phyloP scores from a whole-genome alignment of 306 rosid genomes.

The Bauhinia variegata region DNA sequence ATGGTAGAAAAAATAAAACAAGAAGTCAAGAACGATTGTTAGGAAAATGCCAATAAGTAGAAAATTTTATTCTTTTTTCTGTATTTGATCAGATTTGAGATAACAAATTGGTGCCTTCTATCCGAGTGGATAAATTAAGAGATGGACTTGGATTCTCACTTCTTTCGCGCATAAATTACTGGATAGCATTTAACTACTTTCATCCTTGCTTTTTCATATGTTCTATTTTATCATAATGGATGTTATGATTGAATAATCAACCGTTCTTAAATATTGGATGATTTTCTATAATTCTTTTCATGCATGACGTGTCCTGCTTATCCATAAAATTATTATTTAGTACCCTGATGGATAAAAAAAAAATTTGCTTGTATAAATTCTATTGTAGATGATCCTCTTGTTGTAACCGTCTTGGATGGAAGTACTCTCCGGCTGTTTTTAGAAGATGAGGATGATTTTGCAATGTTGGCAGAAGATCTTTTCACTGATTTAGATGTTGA shows the following conservation, averaged over 20 bases:
- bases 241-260: not conserved
- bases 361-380: constrained; percentile 20
- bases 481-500: constrained; percentile 86
- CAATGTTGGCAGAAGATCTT: constrained; percentile 84
- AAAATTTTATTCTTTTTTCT: not conserved
- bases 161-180: not conserved
- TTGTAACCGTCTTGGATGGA: constrained; percentile 84
- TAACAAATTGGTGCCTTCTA: not conserved
- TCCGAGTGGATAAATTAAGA: not conserved
- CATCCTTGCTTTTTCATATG: constrained; percentile 17
- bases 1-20: not conserved
- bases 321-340: not conserved
- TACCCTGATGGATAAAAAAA: constrained; percentile 3
- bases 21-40: too few relatives aligned
- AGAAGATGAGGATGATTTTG: constrained; percentile 97
- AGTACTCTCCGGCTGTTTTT: constrained; percentile 58
- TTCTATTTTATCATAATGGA: not conserved
- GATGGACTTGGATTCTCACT: constrained; percentile 24
- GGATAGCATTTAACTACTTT: constrained; percentile 1
- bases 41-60: not conserved
- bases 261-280: constrained; percentile 5
- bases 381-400: constrained; percentile 74
- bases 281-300: not conserved
- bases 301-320: not conserved
- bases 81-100: constrained; percentile 20